Base-by-base conservation (phyloP, 1,139 yeast genomes). In the Saccharomyces hybrid region DNA sequence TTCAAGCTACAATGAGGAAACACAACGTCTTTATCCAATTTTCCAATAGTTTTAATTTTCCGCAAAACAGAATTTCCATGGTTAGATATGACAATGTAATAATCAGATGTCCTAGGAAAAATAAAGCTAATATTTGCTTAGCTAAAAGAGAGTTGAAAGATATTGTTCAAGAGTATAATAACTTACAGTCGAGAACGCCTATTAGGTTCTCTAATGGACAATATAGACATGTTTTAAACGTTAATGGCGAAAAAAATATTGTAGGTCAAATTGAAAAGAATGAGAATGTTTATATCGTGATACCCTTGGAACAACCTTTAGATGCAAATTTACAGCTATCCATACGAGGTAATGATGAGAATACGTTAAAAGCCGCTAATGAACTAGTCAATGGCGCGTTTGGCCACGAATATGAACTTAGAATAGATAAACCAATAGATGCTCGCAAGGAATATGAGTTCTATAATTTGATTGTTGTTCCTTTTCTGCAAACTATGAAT, bases 11-110 rank as follows among this genome's bases (percentile, higher is more conserved):
- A 47, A 93, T 93, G 97, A 82, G 95, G 65, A 88, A 88, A 64
- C 87, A 87, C 69, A 93, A 93, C 62, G 98, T 93, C 1, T 93
- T 90, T 69, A 88, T 93, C 65, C 91, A 93, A 70, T 91, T 91
- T 66, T 83, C 90, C 28, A 87, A 87, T 65, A 79, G 82, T 44
- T 79, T 75, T 58, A 81, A 78, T 50, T 63, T 75, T 46, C 75
- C 76, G 44, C 82, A 78, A 56, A 76, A 77, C 57, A 72, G 76
- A 13, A 71, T 76, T 60, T 79, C 86, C 5, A 82, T 84, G 61
- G 75, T 77, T 44, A 79, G 95, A 61, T 78, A 78, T 55, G 81
- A 85, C 64, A 93, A 93, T 67, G 99, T 93, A 4, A 77, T 93
- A 56, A 85, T 93, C 57, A 84, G 95, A 63, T 93, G 98, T 68